Evolutionary conservation across 768 basidiomycete species (phyloP), one percentile per base, ranked within the genome.

Genomic region (Kwoniella sp.): DNA sequence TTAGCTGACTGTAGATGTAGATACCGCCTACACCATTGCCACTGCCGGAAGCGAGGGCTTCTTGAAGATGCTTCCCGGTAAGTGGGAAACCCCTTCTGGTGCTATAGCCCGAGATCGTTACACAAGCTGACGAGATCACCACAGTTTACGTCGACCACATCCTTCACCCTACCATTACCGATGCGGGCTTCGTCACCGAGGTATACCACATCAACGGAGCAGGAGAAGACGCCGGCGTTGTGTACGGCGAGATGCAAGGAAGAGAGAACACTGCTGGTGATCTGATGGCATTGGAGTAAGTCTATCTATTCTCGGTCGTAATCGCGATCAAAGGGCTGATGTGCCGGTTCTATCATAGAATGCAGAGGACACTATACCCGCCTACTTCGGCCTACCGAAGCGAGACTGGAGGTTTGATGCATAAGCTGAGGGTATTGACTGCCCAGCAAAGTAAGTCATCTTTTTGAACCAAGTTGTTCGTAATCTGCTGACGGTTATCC

Each of bases 341-440:
- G 29, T 25, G 22, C 25, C 38, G 37, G 26, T 64, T n/a, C n/a
- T 38, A 51, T 75, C 17, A 60, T 28, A 94, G 91, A 34, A 83
- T 86, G 63, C 93, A 96, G 77, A 87, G 89, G 25, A 79, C 89
- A n/a, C 73, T 93, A 38, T 92, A 96, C 73, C 90, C 90, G 29
- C 81, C 85, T 41, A 87, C 85, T 22, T 97, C 90, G 76, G 96
- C 87, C 7, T 96, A 98, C 75, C 86, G 94, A 28, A 94, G 92
- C 71, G 96, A 99, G 84, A 98, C 94, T 0, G 96, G 96, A 23
- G 96, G 96, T 28, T 82, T 98, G 38, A 93, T 97, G 92, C 88
- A 91, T 66, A 91, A 92, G 1, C 82, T 99, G 26, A 86, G 96
- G 26, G 86, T 88, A 15, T 83, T 99, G 66, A 89, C 87, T 1